Conservation (phyloP, 164 flowering plant genomes). For the Vitis labrusca region DNA sequence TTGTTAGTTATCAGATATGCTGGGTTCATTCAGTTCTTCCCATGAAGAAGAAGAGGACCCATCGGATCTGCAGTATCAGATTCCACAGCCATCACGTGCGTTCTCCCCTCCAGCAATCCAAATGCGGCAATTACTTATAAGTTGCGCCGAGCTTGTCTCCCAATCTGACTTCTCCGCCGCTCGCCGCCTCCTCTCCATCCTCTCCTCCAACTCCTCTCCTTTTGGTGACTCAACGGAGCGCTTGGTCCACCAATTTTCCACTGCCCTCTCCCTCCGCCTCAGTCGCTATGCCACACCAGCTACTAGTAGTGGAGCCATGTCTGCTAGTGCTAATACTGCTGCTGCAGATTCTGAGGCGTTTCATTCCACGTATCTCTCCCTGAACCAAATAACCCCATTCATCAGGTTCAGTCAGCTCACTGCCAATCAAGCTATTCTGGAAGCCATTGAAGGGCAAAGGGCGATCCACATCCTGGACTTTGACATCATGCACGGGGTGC, state of each 20-base stretch:
- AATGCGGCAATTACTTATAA: constrained; percentile 64
- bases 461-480: constrained; percentile 80
- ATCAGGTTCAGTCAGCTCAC: constrained; percentile 83
- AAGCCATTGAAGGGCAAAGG: constrained; percentile 58
- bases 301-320: constrained; percentile 2
- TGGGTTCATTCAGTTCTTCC: constrained; percentile 29
- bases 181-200: constrained; percentile 49
- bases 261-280: constrained; percentile 64
- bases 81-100: constrained; percentile 14
- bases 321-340: not conserved
- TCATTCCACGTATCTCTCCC: constrained; percentile 65
- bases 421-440: constrained; percentile 92
- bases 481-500: constrained; percentile 89
- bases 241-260: constrained; percentile 57
- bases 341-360: constrained; percentile 12
- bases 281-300: constrained; percentile 20
- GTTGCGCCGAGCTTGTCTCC: constrained; percentile 69
- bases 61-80: constrained; percentile 20
- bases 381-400: constrained; percentile 89
- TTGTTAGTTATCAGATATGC: constrained; percentile 19
- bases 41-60: constrained; percentile 36
- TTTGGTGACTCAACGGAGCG: constrained; percentile 80
- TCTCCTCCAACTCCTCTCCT: constrained; percentile 63
- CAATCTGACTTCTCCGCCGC: constrained; percentile 69
- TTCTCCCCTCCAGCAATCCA: constrained; percentile 35